Conservation (phyloP, 2,329 filamentous ascomycete species). For the Septoria linicola region DNA sequence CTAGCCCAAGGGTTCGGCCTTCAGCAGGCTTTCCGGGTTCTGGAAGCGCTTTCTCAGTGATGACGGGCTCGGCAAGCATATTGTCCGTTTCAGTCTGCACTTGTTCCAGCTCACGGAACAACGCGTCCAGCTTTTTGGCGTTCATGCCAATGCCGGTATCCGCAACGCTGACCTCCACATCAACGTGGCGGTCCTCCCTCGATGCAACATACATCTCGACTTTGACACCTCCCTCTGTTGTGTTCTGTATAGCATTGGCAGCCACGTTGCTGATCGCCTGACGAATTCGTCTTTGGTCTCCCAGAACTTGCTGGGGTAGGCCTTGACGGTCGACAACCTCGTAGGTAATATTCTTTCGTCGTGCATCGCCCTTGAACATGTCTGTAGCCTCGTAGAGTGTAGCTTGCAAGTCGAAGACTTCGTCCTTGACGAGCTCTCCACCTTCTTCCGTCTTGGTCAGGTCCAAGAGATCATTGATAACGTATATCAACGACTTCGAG, state of each 20-base stretch:
- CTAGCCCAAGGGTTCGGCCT: constrained; percentile 66
- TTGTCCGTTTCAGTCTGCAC: constrained; percentile 58
- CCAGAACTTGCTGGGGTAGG: constrained; percentile 68
- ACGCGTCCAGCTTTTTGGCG: constrained; percentile 54
- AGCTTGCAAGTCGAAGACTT: constrained; percentile 68
- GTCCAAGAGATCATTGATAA: constrained; percentile 88
- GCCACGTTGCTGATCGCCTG: constrained; percentile 81
- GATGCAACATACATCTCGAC: constrained; percentile 68
- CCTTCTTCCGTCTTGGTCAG: constrained; percentile 86
- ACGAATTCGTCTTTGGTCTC: constrained; percentile 76
- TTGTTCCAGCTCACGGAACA: constrained; percentile 66
- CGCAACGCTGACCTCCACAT: constrained; percentile 71
- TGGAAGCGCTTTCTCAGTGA: constrained; percentile 33
- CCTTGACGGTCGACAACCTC: constrained; percentile 66
- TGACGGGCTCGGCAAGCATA: constrained; percentile 41
- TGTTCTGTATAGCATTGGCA: constrained; percentile 82
- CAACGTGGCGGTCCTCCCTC: constrained; percentile 53
- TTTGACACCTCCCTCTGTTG: constrained; percentile 63
- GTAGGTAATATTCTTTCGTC: constrained; percentile 71
- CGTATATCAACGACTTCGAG: constrained; percentile 88
- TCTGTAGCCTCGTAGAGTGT: constrained; percentile 77
- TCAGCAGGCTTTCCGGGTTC: constrained; percentile 37
- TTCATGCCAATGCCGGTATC: constrained; percentile 72
- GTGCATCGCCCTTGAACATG: constrained; percentile 70
- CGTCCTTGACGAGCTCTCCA: constrained; percentile 73